phyloP scores from a whole-genome alignment of 2,329 filamentous ascomycete genomes.

The Colletotrichum caudatum region DNA sequence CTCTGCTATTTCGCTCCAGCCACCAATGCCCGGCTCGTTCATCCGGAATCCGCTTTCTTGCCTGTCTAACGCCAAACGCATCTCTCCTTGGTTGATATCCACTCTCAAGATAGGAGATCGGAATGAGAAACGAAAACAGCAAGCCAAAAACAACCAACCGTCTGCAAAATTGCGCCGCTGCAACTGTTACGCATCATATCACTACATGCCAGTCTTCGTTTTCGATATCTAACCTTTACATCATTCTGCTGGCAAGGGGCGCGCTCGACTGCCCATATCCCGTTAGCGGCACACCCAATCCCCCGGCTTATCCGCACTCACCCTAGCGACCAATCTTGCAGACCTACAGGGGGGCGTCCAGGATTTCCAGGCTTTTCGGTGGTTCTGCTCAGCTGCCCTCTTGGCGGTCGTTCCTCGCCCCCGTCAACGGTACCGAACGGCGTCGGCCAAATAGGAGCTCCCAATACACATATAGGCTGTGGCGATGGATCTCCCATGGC shows the following conservation, averaged over 20 bases:
- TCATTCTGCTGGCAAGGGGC: slow-evolving; percentile 1
- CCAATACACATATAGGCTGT: neutral
- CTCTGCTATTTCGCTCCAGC: slow-evolving; percentile 21
- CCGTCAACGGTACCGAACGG: slow-evolving; percentile 30
- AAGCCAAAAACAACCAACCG: neutral
- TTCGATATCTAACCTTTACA: slow-evolving; percentile 32
- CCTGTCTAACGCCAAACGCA: slow-evolving; percentile 6
- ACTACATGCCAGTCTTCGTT: slow-evolving; percentile 36
- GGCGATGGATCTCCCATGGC: neutral
- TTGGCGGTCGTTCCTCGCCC: slow-evolving; percentile 36
- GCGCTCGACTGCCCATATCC: slow-evolving; percentile 11
- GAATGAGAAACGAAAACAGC: slow-evolving; percentile 22
- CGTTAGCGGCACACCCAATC: slow-evolving; percentile 25
- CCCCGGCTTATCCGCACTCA: slow-evolving; percentile 31
- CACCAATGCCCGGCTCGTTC: slow-evolving; percentile 5
- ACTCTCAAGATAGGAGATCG: slow-evolving; percentile 20
- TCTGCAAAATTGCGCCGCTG: slow-evolving; percentile 18
- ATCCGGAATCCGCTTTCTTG: slow-evolving; percentile 22
- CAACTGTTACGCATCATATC: slow-evolving; percentile 16
- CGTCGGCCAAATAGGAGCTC: slow-evolving; percentile 27
- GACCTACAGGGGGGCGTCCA: slow-evolving; percentile 31
- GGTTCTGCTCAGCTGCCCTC: slow-evolving; percentile 13
- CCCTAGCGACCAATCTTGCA: slow-evolving; percentile 33
- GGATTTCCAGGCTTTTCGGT: slow-evolving; percentile 24
- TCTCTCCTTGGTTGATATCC: slow-evolving; percentile 7